Evolutionary conservation across 345 rosid genomes (phyloP).

Genomic region (Gossypium herbaceum): DNA sequence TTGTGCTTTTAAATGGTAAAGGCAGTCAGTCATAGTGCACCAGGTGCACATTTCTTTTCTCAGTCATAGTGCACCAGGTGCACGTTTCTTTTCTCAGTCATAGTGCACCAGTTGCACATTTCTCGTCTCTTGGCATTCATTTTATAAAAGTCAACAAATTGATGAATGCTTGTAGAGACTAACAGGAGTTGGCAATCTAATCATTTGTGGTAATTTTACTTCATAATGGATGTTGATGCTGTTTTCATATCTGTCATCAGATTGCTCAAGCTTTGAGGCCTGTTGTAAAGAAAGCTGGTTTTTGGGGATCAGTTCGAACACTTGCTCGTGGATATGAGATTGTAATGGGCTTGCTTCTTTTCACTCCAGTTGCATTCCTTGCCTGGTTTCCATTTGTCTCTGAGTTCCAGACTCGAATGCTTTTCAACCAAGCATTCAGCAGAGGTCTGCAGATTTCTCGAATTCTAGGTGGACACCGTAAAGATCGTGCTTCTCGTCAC

Average conservation of each 20-base stretch:
- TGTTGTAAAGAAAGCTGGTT: constrained; percentile 58
- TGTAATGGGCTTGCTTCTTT: constrained; percentile 84
- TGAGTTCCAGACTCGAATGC: constrained; percentile 98
- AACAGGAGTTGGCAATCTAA: background rate
- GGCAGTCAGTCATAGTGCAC: background rate
- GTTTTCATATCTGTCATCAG: constrained; percentile 27
- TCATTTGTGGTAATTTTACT: background rate
- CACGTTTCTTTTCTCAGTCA: background rate
- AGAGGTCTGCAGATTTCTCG: constrained; percentile 99
- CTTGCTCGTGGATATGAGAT: constrained; percentile 96
- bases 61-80: background rate
- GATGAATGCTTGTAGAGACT: background rate
- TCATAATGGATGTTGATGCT: background rate
- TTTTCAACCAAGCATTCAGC: constrained; percentile 99
- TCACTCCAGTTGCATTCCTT: constrained; percentile 96
- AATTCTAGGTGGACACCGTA: constrained; percentile 89
- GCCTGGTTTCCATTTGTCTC: constrained; percentile 99
- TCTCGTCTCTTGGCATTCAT: background rate
- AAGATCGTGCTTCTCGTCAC: constrained; percentile 72
- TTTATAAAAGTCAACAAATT: background rate
- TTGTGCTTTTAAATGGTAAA: background rate
- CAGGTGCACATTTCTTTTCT: background rate
- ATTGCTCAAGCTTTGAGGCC: constrained; percentile 97
- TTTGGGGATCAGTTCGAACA: constrained; percentile 87
- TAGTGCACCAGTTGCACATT: background rate